Evolutionary conservation across 2,329 filamentous ascomycete species (phyloP).

Genomic region (Stagonosporopsis rhizophila): DNA sequence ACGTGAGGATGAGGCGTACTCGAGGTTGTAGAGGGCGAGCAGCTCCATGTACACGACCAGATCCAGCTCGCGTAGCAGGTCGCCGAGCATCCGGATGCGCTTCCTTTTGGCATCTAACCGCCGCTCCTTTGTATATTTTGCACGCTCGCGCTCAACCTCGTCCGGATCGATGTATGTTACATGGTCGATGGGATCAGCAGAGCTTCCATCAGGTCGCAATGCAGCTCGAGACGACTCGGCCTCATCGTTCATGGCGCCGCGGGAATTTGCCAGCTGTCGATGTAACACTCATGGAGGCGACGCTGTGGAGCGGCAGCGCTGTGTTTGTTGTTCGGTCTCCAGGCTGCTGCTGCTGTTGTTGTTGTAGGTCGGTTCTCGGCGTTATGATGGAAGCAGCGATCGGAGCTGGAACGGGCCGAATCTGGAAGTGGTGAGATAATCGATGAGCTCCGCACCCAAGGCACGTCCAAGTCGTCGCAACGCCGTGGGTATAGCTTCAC

Average conservation of each 20-base stretch:
- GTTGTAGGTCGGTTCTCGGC: conserved; percentile 7
- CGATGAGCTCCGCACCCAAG: conserved; percentile 33
- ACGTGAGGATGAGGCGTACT: conserved; percentile 55
- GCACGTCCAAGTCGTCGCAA: conserved; percentile 8
- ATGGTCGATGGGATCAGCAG: conserved; percentile 24
- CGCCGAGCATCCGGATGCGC: conserved; percentile 56
- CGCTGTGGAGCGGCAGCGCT: conserved; percentile 12
- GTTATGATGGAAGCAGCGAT: conserved; percentile 3
- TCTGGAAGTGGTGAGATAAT: conserved; percentile 48
- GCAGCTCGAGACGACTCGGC: conserved; percentile 46
- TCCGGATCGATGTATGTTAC: conserved; percentile 25
- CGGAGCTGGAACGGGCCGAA: conserved; percentile 14
- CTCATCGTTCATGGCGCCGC: conserved; percentile 50
- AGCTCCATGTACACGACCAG: conserved; percentile 67
- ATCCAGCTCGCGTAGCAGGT: conserved; percentile 64
- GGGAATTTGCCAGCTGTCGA: conserved; percentile 15
- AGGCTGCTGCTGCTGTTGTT: conserved; percentile 25
- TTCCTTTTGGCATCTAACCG: conserved; percentile 46
- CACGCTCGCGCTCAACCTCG: conserved; percentile 29
- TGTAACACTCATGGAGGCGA: conserved; percentile 39
- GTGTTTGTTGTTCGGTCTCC: conserved; percentile 3
- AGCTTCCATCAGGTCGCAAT: conserved; percentile 27
- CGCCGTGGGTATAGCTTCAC: conserved; percentile 2
- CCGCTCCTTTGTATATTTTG: conserved; percentile 34
- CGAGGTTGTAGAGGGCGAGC: conserved; percentile 68